Conservation (phyloP, 164 flowering plant species). For the Vitis rupestris region DNA sequence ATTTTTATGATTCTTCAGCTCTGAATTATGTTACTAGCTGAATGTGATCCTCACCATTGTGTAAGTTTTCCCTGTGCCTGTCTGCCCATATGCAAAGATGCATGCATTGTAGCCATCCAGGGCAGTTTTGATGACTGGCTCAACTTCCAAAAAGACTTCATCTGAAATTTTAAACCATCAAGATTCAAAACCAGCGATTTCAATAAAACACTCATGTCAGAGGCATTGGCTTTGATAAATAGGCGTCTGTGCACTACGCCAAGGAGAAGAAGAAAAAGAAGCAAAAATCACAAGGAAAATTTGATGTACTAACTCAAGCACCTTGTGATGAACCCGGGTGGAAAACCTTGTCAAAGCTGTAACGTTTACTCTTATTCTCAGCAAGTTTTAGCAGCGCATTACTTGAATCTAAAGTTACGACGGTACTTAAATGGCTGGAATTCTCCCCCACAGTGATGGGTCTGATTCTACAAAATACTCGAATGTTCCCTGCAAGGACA, state of each 20-base stretch:
- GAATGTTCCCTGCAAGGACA: conserved; percentile 51
- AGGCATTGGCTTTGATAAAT: neutral
- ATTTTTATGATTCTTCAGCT: too few relatives aligned
- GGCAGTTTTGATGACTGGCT: conserved; percentile 62
- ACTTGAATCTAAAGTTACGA: conserved; percentile 35
- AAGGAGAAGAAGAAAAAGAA: neutral
- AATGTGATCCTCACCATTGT: conserved; percentile 55
- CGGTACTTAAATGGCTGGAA: conserved; percentile 21
- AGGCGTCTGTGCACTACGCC: neutral
- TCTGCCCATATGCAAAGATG: conserved; percentile 73
- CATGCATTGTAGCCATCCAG: conserved; percentile 72
- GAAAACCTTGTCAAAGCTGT: conserved; percentile 62
- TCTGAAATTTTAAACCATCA: conserved; percentile 30
- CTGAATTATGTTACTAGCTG: too few relatives aligned
- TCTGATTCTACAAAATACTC: conserved; percentile 61
- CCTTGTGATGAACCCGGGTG: conserved; percentile 59
- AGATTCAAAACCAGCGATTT: neutral
- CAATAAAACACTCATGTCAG: too few relatives aligned
- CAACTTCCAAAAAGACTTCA: conserved; percentile 60
- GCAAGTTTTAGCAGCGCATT: conserved; percentile 34
- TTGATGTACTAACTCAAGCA: conserved; percentile 17
- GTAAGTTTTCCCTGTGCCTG: conserved; percentile 72
- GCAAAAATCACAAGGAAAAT: neutral
- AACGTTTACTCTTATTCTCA: conserved; percentile 37
- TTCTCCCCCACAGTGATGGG: conserved; percentile 35